Conservation (phyloP, 306 rosid genomes). For the Prunus dulcis region DNA sequence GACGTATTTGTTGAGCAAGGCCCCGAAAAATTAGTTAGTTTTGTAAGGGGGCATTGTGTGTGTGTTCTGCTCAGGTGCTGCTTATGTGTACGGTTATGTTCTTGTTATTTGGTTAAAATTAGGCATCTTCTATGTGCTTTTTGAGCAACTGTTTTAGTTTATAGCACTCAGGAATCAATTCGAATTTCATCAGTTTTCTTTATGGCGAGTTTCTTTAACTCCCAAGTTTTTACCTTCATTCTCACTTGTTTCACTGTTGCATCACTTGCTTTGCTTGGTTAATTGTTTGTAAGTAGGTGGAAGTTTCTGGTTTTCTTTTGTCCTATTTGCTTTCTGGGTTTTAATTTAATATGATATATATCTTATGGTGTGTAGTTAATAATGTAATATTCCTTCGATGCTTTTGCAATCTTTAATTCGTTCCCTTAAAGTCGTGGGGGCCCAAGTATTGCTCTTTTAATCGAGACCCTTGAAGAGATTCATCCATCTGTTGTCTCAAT, state of each 20-base stretch:
- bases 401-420: too few species aligned
- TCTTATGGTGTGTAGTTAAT: too few species aligned
- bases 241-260: background rate
- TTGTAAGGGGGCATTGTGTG: conserved; percentile 9
- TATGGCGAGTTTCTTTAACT: conserved; percentile 8
- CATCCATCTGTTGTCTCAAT: too few species aligned
- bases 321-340: background rate
- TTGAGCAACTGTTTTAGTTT: conserved; percentile 13
- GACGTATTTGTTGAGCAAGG: conserved; percentile 73
- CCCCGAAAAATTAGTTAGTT: conserved; percentile 51
- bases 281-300: background rate
- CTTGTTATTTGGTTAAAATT: background rate
- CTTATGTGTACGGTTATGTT: conserved; percentile 2
- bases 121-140: background rate
- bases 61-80: conserved; percentile 14
- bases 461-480: too few species aligned
- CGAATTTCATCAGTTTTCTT: conserved; percentile 12
- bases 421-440: too few species aligned
- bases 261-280: background rate
- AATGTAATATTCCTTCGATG: too few species aligned
- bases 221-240: conserved; percentile 25
- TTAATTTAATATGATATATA: background rate
- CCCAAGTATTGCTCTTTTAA: too few species aligned
- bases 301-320: background rate
- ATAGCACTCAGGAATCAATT: background rate